These are phyloP conservation scores for Talaromyces verruculosus DNA, from an alignment of 2,329 filamentous ascomycete genomes.

Conservation along the genomic window DNA sequence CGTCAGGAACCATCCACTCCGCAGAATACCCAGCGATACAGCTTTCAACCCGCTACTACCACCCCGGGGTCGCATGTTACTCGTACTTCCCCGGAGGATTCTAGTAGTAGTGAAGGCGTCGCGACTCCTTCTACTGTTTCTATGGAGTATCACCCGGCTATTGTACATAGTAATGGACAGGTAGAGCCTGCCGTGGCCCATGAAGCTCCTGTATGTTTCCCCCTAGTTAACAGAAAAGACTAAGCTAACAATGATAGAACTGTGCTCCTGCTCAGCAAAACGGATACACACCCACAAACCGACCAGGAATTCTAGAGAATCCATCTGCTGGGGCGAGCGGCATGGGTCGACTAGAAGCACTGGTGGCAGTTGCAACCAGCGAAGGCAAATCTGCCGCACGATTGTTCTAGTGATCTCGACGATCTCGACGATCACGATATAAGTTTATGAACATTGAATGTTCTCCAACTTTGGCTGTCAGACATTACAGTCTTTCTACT, in stretches of 20 bases:
- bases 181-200: slow-evolving; percentile 40
- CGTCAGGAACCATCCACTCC: slow-evolving; percentile 25
- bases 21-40: slow-evolving; percentile 33
- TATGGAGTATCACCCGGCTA: slow-evolving; percentile 51
- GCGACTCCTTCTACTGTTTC: slow-evolving; percentile 49
- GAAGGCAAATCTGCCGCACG: slow-evolving; percentile 43
- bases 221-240: too few species aligned
- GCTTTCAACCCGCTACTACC: slow-evolving; percentile 36
- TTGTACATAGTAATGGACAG: slow-evolving; percentile 50
- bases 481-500: background rate
- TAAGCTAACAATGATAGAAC: slow-evolving; percentile 27
- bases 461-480: background rate
- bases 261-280: slow-evolving; percentile 32
- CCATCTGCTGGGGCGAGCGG: slow-evolving; percentile 34
- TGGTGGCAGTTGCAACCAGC: slow-evolving; percentile 52
- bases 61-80: slow-evolving; percentile 33
- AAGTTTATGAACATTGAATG: background rate
- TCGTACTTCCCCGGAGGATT: slow-evolving; percentile 50
- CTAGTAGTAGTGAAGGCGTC: slow-evolving; percentile 51
- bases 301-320: slow-evolving; percentile 32
- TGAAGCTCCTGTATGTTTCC: slow-evolving; percentile 18
- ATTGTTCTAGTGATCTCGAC: slow-evolving; percentile 22
- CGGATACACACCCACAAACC: slow-evolving; percentile 31
- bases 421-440: background rate
- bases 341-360: slow-evolving; percentile 51